Evolutionary conservation across 2,329 filamentous ascomycete species (phyloP), one percentile per base, ranked within the genome.

Genomic region (Chalaropsis thielavioides): DNA sequence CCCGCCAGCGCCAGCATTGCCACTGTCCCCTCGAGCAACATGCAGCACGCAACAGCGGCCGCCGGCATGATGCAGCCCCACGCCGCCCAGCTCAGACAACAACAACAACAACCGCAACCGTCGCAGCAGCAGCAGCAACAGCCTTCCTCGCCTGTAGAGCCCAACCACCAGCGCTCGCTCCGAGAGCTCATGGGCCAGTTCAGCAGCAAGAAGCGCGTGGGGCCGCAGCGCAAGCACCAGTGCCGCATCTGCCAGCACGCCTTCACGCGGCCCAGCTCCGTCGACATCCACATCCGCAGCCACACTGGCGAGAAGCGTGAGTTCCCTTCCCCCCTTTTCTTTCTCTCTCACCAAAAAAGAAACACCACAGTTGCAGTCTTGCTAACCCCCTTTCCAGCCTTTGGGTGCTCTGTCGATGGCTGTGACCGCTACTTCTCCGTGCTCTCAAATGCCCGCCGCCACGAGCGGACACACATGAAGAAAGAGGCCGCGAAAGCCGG

Each of bases 201-300:
- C 78, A 96, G 90, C 76, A 96, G 92, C 68, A 96, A 96, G 77
- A 87, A 96, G 63, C 92, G 91, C 0, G 92, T 90, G 19, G 96
- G 90, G 77, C 94, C 92, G 10, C 91, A 96, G 74, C 97, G 97
- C 85, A 97, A 97, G 81, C 94, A 97, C 79, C 96, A 96, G 80
- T 97, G 92, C 83, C 96, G 96, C 78, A 89, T 97, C 67, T 97
- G 92, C 79, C 92, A 96, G 76, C 96, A 97, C 82, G 86, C 92
- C 54, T 97, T 97, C 75, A 96, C 92, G 1, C 84, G 92, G 64
- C 92, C 92, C 1, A 96, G 91, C 73, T 96, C 92, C 15, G 76
- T 97, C 46, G 92, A 96, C 74, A 97, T 92, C 40, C 92, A 97
- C 74, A 96, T 96, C 89, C 96, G 96, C 77, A 96, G 91, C 76